phyloP scores from a whole-genome alignment of 192 early-diverging fungal genomes.

The Hyaloraphidium curvatum region DNA sequence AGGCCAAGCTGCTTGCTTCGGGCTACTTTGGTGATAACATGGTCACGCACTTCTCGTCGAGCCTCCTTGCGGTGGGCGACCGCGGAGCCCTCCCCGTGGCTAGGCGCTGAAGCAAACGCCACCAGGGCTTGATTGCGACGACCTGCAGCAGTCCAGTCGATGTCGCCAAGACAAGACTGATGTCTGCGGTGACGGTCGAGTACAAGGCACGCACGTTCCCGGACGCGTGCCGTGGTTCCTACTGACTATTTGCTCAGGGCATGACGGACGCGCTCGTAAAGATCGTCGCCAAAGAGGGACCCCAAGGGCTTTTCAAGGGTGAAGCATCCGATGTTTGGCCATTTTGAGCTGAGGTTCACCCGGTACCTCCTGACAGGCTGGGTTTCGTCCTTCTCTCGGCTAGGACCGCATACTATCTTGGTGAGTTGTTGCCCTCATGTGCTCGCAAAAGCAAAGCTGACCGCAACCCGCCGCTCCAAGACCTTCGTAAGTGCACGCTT shows the following conservation, averaged over 20 bases:
- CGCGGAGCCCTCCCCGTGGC: neutral
- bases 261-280: slow-evolving; percentile 1
- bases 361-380: too few relatives aligned
- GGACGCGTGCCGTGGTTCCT: neutral
- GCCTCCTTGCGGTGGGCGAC: neutral
- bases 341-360: too few relatives aligned
- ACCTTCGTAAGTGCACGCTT: too few relatives aligned
- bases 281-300: neutral
- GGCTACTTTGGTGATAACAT: neutral
- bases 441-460: too few relatives aligned
- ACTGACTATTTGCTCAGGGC: neutral
- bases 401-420: slow-evolving; percentile 1
- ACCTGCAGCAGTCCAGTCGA: neutral
- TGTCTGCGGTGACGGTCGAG: slow-evolving; percentile 2
- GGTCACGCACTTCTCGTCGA: neutral
- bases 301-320: neutral
- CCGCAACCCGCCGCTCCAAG: too few relatives aligned
- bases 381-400: neutral
- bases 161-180: neutral
- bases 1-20: slow-evolving; percentile 2
- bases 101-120: neutral
- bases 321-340: neutral
- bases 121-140: neutral
- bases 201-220: neutral
- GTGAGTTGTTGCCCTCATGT: too few relatives aligned